Percentiles rank a stretch among this genome's conserved stretches.
phyloP scores from a whole-genome alignment of 2,329 filamentous ascomycete genomes.

The Chaetothyriales sp. region DNA sequence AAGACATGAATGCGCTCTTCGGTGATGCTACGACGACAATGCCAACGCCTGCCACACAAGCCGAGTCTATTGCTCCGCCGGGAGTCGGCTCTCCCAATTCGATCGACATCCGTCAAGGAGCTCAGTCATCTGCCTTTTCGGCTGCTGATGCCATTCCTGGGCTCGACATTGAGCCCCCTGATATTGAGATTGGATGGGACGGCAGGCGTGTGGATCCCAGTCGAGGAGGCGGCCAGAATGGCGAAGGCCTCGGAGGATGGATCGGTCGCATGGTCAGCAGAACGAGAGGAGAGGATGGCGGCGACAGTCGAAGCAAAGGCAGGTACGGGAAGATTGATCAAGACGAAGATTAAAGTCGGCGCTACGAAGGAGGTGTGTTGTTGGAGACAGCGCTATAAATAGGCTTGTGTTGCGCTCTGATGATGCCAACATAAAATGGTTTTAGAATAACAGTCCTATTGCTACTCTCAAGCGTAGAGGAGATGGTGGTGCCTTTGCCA shows the following conservation, averaged over 20 bases:
- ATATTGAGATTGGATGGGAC: conserved; percentile 38
- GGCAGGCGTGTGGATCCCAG: conserved; percentile 32
- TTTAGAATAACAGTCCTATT: too few relatives aligned
- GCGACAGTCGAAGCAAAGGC: conserved; percentile 9
- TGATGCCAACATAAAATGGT: too few relatives aligned
- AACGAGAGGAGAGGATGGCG: conserved; percentile 11
- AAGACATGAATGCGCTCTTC: conserved; percentile 93
- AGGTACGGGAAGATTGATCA: conserved; percentile 17
- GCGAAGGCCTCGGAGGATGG: conserved; percentile 54
- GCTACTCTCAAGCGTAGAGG: too few relatives aligned
- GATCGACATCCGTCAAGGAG: conserved; percentile 42
- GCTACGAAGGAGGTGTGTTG: neutral
- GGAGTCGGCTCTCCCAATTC: conserved; percentile 63
- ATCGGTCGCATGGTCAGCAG: conserved; percentile 48
- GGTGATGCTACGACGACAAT: conserved; percentile 79
- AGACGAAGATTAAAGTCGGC: conserved; percentile 13
- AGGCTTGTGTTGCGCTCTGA: neutral
- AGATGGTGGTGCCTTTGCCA: too few relatives aligned
- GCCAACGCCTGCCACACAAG: conserved; percentile 62
- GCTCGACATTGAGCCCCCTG: conserved; percentile 67
- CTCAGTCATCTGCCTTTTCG: conserved; percentile 28
- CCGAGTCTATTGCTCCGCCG: conserved; percentile 72
- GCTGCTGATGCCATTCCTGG: conserved; percentile 61
- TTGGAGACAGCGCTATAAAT: neutral
- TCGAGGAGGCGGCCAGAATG: conserved; percentile 23